phyloP scores from a whole-genome alignment of 768 basidiomycete genomes.

The Collybiopsis luxurians region DNA sequence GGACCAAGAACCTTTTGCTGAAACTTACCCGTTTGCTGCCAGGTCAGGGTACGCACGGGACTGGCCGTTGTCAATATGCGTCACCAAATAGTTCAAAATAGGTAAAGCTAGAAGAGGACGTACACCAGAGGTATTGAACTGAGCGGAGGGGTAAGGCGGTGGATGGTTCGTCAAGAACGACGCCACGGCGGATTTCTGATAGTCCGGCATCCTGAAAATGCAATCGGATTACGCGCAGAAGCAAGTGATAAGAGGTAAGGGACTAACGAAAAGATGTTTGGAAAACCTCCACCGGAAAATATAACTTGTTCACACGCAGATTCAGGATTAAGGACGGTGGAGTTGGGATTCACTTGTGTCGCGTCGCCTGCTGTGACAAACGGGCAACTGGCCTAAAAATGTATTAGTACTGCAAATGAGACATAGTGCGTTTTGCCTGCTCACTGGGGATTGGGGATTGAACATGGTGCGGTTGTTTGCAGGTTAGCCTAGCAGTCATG shows the following conservation, averaged over 20 bases:
- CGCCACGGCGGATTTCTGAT: conserved; percentile 40
- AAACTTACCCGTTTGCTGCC: conserved; percentile 42
- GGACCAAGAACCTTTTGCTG: too few relatives aligned
- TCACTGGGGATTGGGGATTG: conserved; percentile 20
- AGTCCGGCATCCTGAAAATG: conserved; percentile 37
- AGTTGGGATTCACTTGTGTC: conserved; percentile 45
- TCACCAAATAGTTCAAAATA: conserved; percentile 16
- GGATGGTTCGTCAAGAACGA: conserved; percentile 36
- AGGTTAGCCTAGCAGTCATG: conserved; percentile 8
- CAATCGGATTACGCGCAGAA: conserved; percentile 14
- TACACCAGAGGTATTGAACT: conserved; percentile 46
- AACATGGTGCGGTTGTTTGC: conserved; percentile 18
- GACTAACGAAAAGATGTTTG: conserved; percentile 35
- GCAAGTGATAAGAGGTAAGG: not conserved
- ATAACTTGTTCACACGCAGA: conserved; percentile 44
- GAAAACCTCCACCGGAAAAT: conserved; percentile 53
- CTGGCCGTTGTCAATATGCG: conserved; percentile 23
- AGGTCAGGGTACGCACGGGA: conserved; percentile 51
- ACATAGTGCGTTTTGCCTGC: not conserved
- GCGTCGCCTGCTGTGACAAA: conserved; percentile 51
- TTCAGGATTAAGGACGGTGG: conserved; percentile 42
- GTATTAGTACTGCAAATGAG: conserved; percentile 11
- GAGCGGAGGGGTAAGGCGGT: conserved; percentile 35
- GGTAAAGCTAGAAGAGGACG: not conserved
- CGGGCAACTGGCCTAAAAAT: conserved; percentile 37